Conservation (phyloP, 192 early-diverging fungal genomes). For the Geranomyces michiganensis region DNA sequence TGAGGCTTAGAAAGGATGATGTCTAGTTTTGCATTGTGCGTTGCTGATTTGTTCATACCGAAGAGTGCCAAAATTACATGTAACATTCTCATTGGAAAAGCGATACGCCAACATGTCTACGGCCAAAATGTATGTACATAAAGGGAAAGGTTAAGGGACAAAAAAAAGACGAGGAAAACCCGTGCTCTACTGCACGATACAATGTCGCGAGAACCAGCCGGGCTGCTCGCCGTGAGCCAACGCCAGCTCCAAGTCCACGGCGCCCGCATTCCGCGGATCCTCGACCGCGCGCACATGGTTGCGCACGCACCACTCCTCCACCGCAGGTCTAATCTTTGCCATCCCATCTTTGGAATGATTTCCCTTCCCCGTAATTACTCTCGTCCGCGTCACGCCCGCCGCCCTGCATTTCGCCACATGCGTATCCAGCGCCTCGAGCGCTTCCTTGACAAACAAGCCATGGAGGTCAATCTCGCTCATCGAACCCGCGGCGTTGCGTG, state of each 20-base stretch:
- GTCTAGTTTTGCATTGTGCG: too few relatives aligned
- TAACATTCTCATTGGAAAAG: too few relatives aligned
- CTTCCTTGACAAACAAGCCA: conserved; percentile 69
- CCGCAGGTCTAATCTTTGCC: conserved; percentile 71
- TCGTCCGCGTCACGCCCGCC: conserved; percentile 45
- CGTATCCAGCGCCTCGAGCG: conserved; percentile 50
- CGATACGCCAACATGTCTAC: too few relatives aligned
- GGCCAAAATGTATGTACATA: too few relatives aligned
- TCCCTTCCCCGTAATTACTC: conserved; percentile 70
- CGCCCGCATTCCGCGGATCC: conserved; percentile 61
- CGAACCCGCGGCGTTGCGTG: conserved; percentile 46
- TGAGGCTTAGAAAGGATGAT: too few relatives aligned
- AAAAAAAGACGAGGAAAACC: too few relatives aligned
- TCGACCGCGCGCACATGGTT: conserved; percentile 54
- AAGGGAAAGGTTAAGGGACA: too few relatives aligned
- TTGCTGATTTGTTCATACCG: too few relatives aligned
- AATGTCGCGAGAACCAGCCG: conserved; percentile 15
- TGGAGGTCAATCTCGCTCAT: conserved; percentile 68
- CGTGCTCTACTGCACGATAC: not conserved
- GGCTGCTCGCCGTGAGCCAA: conserved; percentile 25
- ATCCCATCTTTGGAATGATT: conserved; percentile 58
- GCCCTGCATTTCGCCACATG: conserved; percentile 55
- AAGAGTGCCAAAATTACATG: too few relatives aligned
- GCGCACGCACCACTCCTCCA: conserved; percentile 56
- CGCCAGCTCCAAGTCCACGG: conserved; percentile 59